These are phyloP conservation scores for Suillus plorans DNA, from an alignment of 768 basidiomycete species.

Conservation along the genomic window DNA sequence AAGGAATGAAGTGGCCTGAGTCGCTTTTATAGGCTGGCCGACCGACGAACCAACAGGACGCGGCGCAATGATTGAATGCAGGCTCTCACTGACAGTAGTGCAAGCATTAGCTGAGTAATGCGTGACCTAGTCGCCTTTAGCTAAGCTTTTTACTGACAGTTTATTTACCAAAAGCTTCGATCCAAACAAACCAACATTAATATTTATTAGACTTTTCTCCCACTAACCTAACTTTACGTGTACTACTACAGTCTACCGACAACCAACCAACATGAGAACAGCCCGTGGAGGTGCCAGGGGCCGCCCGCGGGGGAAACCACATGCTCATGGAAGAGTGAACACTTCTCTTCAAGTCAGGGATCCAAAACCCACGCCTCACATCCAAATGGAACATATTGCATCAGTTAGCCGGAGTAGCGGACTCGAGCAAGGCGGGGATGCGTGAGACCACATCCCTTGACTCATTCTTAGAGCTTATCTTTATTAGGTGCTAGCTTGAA, in stretches of 20 bases:
- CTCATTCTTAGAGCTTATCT: not conserved
- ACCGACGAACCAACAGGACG: not conserved
- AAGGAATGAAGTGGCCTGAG: not conserved
- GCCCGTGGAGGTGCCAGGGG: not conserved
- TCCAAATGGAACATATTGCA: conserved; percentile 62
- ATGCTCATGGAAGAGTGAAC: not conserved
- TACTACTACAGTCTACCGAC: no score
- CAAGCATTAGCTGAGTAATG: no score
- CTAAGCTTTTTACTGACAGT: no score
- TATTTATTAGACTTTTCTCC: not conserved
- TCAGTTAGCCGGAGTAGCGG: conserved; percentile 80
- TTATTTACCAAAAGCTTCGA: not conserved
- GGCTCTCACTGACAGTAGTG: not conserved
- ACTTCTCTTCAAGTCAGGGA: not conserved
- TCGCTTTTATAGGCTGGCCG: not conserved
- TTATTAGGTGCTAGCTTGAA: conserved; percentile 54
- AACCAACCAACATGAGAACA: not conserved
- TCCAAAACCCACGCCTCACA: not conserved
- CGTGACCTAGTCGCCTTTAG: no score
- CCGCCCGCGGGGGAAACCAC: not conserved
- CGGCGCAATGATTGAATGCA: not conserved
- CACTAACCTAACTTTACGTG: not conserved
- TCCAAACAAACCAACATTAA: not conserved
- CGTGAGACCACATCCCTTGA: conserved; percentile 46
- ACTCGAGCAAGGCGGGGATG: conserved; percentile 69